Conservation (phyloP, 768 basidiomycete species). For the Clavaria fumosa region DNA sequence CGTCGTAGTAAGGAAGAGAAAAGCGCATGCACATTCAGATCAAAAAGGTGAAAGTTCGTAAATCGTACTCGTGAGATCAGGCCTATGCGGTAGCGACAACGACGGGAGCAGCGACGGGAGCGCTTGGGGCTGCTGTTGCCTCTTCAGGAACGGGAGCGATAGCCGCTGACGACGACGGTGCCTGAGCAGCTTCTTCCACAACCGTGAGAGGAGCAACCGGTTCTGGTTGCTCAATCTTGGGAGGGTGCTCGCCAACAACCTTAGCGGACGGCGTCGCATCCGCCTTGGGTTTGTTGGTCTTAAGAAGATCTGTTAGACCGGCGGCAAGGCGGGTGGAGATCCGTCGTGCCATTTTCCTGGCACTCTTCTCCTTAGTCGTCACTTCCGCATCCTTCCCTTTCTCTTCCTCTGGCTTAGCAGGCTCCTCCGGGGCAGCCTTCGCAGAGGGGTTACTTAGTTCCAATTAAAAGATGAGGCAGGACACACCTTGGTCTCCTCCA, state of each 20-base stretch:
- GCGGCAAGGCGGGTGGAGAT: conserved; percentile 72
- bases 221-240: conserved; percentile 71
- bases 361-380: conserved; percentile 28
- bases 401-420: conserved; percentile 33
- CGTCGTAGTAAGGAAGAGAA: conserved; percentile 26
- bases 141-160: conserved; percentile 17
- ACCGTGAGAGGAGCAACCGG: conserved; percentile 78
- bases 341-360: conserved; percentile 61
- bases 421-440: conserved; percentile 22
- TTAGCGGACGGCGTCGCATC: conserved; percentile 63
- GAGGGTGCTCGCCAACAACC: conserved; percentile 81
- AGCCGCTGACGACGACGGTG: conserved; percentile 21
- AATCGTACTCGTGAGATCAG: conserved; percentile 25
- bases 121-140: conserved; percentile 24
- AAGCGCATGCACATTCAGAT: conserved; percentile 15
- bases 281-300: conserved; percentile 43
- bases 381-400: conserved; percentile 35
- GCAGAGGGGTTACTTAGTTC: background rate
- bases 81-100: conserved; percentile 72
- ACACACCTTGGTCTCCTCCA: background rate
- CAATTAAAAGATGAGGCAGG: too few species aligned
- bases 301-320: conserved; percentile 74
- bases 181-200: conserved; percentile 59
- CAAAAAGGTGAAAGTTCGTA: conserved; percentile 24
- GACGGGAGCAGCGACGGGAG: conserved; percentile 34